Base-by-base conservation (phyloP, 2,329 filamentous ascomycete genomes). In the Colletotrichum endophyticum region DNA sequence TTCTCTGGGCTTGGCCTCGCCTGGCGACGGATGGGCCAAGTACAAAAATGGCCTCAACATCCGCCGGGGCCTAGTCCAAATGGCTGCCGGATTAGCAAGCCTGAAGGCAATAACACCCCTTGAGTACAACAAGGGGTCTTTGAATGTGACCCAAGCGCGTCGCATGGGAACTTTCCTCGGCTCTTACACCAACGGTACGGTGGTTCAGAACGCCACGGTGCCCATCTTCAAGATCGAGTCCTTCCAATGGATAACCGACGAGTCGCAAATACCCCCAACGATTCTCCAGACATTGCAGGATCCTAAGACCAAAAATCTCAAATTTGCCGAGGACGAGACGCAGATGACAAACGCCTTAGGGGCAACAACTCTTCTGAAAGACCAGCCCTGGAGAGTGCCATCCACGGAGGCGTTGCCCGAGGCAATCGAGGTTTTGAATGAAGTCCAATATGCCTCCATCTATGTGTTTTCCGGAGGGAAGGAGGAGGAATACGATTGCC, bases 311-410 rank as follows among this genome's bases (percentile, higher is more conserved):
- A 0, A 1, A 27, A 1, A 57, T 27, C 53, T 57, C 4, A 57
- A 57, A 0, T 25, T 57, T 1, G 0, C 53, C 0, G 2, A 27
- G 13, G 0, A 22, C 0, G 13, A 57, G 22, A 3, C 53, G 53
- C 22, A 2, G 3, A 57, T 57, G 53, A 15, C 53, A 8, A 9
- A 8, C 3, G 53, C 22, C 12, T 1, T 27, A 2, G 22, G 53
- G 25, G 53, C 22, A 16, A 27, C 53, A 27, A 3, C 53, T 57
- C 53, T 57, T 57, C 53, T 57, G 4, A 57, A 57, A 27, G 13
- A 57, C 3, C 6, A 27, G 53, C 53, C n/a, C 25, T 57, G 53
- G 53, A 27, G 1, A 15, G 12, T 4, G 1, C 53, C 53, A 57
- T 27, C 22, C 1, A 16, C 53, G 0, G 22, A 16, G 0, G 1